Evolutionary conservation across 2,329 filamentous ascomycete genomes (phyloP), one percentile per base, ranked within the genome.

Genomic region (Fusarium gaditjirri): DNA sequence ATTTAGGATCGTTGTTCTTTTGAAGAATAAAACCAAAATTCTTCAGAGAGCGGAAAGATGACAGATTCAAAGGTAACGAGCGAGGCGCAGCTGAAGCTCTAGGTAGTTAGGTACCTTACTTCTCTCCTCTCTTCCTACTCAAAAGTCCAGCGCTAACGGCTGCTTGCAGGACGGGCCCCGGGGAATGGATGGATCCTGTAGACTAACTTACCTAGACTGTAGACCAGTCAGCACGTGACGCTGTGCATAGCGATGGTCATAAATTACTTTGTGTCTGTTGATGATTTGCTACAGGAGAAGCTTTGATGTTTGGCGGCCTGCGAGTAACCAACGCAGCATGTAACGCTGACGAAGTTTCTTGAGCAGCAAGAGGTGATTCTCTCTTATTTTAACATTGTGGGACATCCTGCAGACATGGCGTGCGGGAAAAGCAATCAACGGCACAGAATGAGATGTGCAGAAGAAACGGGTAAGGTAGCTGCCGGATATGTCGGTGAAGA

Each of bases 21-120:
- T 25, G 27, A 43, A 35, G 14, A 53, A 46, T 8, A 29, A 23
- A 31, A 36, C 17, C 7, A 31, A 9, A 42, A 65, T n/a, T 38
- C 31, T 47, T 49, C 23, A 35, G 39, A 41, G 52, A 55, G 39
- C 56, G 29, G 52, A 38, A 71, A 68, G 70, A 71, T 73, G 70
- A 73, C 66, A 68, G 70, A 55, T 55, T 31, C 49, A 73, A 52
- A 64, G 42, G 46, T 12, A 31, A 31, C 9, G 9, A 54, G 44
- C 46, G 71, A 71, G 71, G 71, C 71, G 71, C 68, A 72, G 71
- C 71, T 57, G 42, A 53, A 47, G 65, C 57, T 56, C 49, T 64
- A 11, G 27, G 7, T 29, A 29, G 27, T 27, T n/a, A 27, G 27
- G 27, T 12, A 29, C 23, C 29, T 38, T 29, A 31, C 59, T n/a